Percentiles rank a stretch among this genome's conserved stretches.
Conservation (phyloP, 306 rosid species). For the Cicer chorassanicum region DNA sequence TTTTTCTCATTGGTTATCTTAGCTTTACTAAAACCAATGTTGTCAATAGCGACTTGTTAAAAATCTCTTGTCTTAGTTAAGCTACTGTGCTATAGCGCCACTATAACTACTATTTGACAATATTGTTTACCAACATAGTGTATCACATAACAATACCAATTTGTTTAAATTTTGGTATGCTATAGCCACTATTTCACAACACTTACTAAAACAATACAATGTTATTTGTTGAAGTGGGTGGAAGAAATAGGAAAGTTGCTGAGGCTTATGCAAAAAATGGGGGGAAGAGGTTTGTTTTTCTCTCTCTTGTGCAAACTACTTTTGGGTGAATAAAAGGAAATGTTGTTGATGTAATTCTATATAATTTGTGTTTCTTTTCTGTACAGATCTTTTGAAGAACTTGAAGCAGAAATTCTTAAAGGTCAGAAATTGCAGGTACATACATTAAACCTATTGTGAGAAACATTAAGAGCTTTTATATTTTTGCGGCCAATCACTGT, state of each 20-base stretch:
- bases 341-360: neutral
- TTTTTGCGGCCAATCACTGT: neutral
- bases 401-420: constrained; percentile 82
- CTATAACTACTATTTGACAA: too few relatives aligned
- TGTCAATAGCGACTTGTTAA: too few relatives aligned
- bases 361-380: constrained; percentile 19
- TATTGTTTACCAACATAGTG: too few relatives aligned
- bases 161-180: too few relatives aligned
- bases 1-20: constrained; percentile 14
- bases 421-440: constrained; percentile 95
- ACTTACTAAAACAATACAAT: too few relatives aligned
- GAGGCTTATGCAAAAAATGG: constrained; percentile 80
- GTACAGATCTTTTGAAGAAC: constrained; percentile 81
- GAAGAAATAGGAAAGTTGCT: constrained; percentile 93
- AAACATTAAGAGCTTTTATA: constrained; percentile 3
- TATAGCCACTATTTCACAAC: too few relatives aligned
- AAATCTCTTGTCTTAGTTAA: too few relatives aligned
- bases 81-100: too few relatives aligned
- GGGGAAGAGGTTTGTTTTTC: constrained; percentile 70
- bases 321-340: neutral
- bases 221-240: constrained; percentile 76
- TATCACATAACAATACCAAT: too few relatives aligned
- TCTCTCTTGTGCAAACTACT: constrained; percentile 19
- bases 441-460: neutral
- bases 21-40: constrained; percentile 3